Evolutionary conservation across 371 early-diverging fungal genomes (phyloP), one percentile per base, ranked within the genome.

Genomic region (Mortierella sp.): DNA sequence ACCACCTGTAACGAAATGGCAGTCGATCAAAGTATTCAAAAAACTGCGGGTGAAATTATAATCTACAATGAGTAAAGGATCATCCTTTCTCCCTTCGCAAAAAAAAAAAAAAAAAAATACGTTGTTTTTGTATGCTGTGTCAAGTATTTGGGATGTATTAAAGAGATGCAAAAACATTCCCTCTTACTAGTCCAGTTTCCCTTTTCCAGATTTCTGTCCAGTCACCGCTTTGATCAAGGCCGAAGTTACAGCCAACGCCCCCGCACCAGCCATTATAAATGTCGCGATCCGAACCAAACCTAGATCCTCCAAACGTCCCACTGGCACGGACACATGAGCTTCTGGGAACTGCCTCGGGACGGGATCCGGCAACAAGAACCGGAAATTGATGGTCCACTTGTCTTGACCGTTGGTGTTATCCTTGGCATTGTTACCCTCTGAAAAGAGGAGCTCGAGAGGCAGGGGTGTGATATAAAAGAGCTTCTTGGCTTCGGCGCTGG

Each of bases 221-320:
- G 21, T 2, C 2, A 70, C 62, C 5, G 65, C 23, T 27, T 65
- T 61, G 34, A 62, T 48, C 54, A 76, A 31, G 4, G 60, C 64
- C 17, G 49, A 49, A 9, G 66, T 50, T 23, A 76, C 70, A 4
- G 50, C 56, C 26, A 69, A 19, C 6, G 70, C 70, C 2, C 70
- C 78, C 14, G 17, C 62, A 6, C 49, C 78, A 4, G 78, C 78
- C 69, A 76, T 12, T 3, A 37, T 64, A 57, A 76, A 70, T 15
- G 78, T 76, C 21, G 66, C 53, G 14, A 57, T 53, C 48, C 64
- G 55, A 9, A 70, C 78, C 7, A 70, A 17, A 15, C 6, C 24
- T 53, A 76, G 26, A 43, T 76, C 78, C 30, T 70, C 58, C 47
- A 76, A 28, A 14, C 62, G 65, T 9, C 78, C 78, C 17, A 76